phyloP scores from a whole-genome alignment of 2,329 filamentous ascomycete species.

The Nannizziopsis arthrosporioides region DNA sequence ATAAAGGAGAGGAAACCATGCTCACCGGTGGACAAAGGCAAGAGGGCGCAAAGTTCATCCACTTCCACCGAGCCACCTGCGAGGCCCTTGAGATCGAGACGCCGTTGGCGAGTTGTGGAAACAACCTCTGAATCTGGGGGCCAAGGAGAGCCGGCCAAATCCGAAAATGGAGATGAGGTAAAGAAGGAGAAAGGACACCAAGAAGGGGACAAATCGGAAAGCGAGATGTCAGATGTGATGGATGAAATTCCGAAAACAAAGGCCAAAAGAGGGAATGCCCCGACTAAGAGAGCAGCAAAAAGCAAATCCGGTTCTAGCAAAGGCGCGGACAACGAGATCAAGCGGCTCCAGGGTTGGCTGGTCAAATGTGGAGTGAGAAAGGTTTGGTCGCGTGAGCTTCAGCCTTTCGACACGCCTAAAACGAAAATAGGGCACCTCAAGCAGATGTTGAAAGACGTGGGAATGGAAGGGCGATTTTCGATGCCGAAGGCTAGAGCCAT shows the following conservation, averaged over 20 bases:
- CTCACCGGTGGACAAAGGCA: neutral
- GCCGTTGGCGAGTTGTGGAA: neutral
- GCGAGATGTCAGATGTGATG: slow-evolving; percentile 62
- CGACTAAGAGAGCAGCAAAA: slow-evolving; percentile 17
- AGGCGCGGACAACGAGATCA: slow-evolving; percentile 56
- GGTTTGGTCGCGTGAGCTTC: slow-evolving; percentile 78
- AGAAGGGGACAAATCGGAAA: slow-evolving; percentile 37
- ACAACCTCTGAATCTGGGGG: slow-evolving; percentile 7
- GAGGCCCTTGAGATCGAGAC: slow-evolving; percentile 8
- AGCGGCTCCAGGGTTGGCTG: slow-evolving; percentile 74
- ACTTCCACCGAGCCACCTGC: neutral
- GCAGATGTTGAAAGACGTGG: slow-evolving; percentile 63
- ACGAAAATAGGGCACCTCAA: slow-evolving; percentile 76
- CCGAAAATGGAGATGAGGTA: neutral
- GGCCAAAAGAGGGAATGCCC: slow-evolving; percentile 23
- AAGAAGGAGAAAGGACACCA: slow-evolving; percentile 1
- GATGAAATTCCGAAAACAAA: slow-evolving; percentile 54
- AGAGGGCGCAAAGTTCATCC: neutral
- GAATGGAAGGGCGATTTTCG: slow-evolving; percentile 83
- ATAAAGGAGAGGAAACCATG: slow-evolving; percentile 7
- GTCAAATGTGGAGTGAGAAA: slow-evolving; percentile 86
- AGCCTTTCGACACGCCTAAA: slow-evolving; percentile 57
- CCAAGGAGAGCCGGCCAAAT: slow-evolving; percentile 9
- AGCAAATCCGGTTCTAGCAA: slow-evolving; percentile 26
- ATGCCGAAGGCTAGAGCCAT: slow-evolving; percentile 74